Base-by-base conservation (phyloP, 352 stramenopile species). In the Pythium insidiosum region DNA sequence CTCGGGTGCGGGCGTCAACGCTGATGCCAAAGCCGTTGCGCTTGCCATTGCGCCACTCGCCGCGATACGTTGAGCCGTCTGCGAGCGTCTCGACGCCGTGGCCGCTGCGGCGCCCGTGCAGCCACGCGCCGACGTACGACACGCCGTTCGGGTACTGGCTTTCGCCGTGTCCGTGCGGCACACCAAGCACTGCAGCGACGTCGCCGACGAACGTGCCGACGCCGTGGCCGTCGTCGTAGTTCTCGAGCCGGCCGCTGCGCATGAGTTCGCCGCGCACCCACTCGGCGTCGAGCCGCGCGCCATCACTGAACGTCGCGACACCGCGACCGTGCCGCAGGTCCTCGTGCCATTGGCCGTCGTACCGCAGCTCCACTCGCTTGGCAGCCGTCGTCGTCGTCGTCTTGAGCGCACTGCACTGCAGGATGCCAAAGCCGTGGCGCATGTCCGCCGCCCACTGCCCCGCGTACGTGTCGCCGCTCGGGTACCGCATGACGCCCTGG, bases 21-120 rank as follows among this genome's bases (percentile, higher is more conserved):
- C 74, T 88, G 16, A 50, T 58, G 9, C 86, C 84, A 43, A 91
- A 89, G 28, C 86, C 84, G 45, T 95, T 94, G 23, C 79, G 70
- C 31, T 84, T 81, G 31, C 81, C 74, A 29, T 83, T 89, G 31
- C 73, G 68, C 79, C 80, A 96, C 43, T 93, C 79, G 22, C 86
- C 86, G 5, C 52, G 63, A 50, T 91, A 95, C 16, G 75, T 71
- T 6, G 79, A 92, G n/a, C 84, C 79, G 44, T 96, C 86, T 0
- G 54, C 52, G 3, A 79, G 51, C 11, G 68, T 88, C 6, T 39
- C 53, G 10, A 72, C 54, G 4, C 73, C 74, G 15, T 79, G 56
- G 4, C 78, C 74, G 39, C 60, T 70, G 24, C 78, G 73, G 40
- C 59, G 58, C 0, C 74, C 78, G 12, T 52, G 42, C 1, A 58